A percentile compares a stretch with the other conserved stretches of the same genome.
Conservation (phyloP, 768 basidiomycete species). For the Boletus vinaceobasis region DNA sequence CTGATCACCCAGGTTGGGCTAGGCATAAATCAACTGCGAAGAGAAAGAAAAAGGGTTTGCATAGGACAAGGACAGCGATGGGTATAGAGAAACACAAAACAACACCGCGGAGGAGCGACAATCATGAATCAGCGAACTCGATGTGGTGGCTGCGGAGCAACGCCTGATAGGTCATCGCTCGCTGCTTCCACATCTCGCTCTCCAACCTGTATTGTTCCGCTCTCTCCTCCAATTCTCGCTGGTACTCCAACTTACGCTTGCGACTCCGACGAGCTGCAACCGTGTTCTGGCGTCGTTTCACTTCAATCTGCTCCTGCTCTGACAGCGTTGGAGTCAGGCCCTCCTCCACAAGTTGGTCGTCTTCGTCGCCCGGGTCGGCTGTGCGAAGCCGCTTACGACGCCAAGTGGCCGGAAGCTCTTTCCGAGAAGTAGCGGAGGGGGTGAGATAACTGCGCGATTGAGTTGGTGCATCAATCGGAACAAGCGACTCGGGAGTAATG, state of each 20-base stretch:
- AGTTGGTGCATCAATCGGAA: conserved; percentile 75
- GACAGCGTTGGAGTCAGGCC: conserved; percentile 39
- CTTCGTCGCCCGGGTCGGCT: conserved; percentile 46
- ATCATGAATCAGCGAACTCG: conserved; percentile 38
- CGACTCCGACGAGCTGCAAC: conserved; percentile 80
- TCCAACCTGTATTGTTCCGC: conserved; percentile 53
- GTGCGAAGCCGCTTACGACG: conserved; percentile 57
- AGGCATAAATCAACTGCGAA: conserved; percentile 6
- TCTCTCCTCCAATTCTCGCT: conserved; percentile 58
- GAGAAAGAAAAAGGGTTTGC: conserved; percentile 3
- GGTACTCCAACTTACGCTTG: conserved; percentile 68
- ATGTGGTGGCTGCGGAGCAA: conserved; percentile 57
- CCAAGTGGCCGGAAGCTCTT: conserved; percentile 72
- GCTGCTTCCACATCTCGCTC: conserved; percentile 60
- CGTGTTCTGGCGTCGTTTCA: conserved; percentile 81
- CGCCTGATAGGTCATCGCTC: conserved; percentile 46
- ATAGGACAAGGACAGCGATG: not conserved
- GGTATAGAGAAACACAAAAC: conserved; percentile 8
- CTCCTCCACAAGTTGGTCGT: conserved; percentile 35
- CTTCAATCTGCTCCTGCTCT: conserved; percentile 67
- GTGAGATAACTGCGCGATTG: conserved; percentile 71
- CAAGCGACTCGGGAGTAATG: conserved; percentile 58
- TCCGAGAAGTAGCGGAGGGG: conserved; percentile 74
- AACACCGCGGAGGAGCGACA: not conserved
- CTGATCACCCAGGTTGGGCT: not conserved